Percentiles rank a stretch among this genome's conserved stretches.
Conservation (phyloP, 306 rosid genomes). For the Glycine soja region DNA sequence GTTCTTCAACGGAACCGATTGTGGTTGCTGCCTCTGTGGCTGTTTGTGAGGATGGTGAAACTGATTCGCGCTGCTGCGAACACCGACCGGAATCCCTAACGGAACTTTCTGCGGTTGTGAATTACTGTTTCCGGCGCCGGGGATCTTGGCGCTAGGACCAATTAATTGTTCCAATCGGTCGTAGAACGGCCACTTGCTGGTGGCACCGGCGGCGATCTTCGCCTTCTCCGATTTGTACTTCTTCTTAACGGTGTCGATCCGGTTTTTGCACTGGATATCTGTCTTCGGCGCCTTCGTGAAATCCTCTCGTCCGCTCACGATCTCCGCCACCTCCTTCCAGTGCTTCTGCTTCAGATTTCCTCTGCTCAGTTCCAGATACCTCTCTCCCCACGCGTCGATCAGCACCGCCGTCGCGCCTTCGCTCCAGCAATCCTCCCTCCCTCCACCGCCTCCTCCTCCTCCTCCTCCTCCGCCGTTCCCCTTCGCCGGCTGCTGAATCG, state of each 20-base stretch:
- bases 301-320: constrained; percentile 81
- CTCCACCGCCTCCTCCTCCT: constrained; percentile 30
- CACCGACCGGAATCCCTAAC: constrained; percentile 74
- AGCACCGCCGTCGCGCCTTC: constrained; percentile 91
- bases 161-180: constrained; percentile 72
- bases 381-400: constrained; percentile 98
- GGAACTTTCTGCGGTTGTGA: constrained; percentile 63
- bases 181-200: constrained; percentile 86
- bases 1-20: constrained; percentile 43
- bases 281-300: constrained; percentile 73
- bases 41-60: constrained; percentile 43
- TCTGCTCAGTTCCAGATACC: constrained; percentile 90
- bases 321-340: constrained; percentile 98
- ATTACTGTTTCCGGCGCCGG: constrained; percentile 42
- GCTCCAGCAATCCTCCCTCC: constrained; percentile 99
- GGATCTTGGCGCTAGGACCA: constrained; percentile 71
- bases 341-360: constrained; percentile 98
- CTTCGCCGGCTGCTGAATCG: constrained; percentile 61
- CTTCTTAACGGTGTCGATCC: constrained; percentile 98
- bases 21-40: background rate
- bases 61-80: constrained; percentile 53
- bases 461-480: constrained; percentile 41
- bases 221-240: constrained; percentile 91
- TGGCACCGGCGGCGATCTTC: constrained; percentile 63
- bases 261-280: constrained; percentile 94